Evolutionary conservation across 495 filamentous ascomycete species (phyloP).

Genomic region (Aspergillus haitiensis): DNA sequence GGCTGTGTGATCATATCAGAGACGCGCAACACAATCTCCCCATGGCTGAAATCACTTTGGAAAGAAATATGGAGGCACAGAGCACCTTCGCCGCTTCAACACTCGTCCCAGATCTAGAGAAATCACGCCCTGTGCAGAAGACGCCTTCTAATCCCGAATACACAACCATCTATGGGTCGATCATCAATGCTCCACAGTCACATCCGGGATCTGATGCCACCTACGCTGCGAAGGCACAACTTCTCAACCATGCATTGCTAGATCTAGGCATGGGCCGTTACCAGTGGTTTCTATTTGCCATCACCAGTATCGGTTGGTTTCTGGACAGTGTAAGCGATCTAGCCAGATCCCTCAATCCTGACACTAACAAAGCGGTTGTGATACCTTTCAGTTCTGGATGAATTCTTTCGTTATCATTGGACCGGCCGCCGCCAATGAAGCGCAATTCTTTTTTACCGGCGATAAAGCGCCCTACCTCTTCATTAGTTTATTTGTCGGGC

Average conservation of each 20-base stretch:
- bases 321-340: slow-evolving; percentile 49
- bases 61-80: slow-evolving; percentile 25
- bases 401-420: slow-evolving; percentile 20
- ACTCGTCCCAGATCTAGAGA: slow-evolving; percentile 24
- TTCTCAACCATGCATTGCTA: slow-evolving; percentile 30
- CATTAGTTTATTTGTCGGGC: slow-evolving; percentile 24
- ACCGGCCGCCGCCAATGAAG: slow-evolving; percentile 22
- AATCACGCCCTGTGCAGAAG: slow-evolving; percentile 16
- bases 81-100: slow-evolving; percentile 25
- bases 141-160: too few relatives aligned
- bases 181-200: not conserved
- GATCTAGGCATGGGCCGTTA: slow-evolving; percentile 81
- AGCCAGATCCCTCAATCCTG: slow-evolving; percentile 7
- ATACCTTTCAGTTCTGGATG: slow-evolving; percentile 36
- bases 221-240: slow-evolving; percentile 35
- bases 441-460: slow-evolving; percentile 16
- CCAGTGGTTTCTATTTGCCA: slow-evolving; percentile 71
- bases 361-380: too few relatives aligned
- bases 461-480: slow-evolving; percentile 13
- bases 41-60: not conserved
- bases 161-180: slow-evolving; percentile 3
- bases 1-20: too few relatives aligned
- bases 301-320: slow-evolving; percentile 72
- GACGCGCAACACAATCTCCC: too few relatives aligned
- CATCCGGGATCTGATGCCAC: slow-evolving; percentile 20